Conservation (phyloP, 768 basidiomycete genomes). For the Pulveroboletus sp. region DNA sequence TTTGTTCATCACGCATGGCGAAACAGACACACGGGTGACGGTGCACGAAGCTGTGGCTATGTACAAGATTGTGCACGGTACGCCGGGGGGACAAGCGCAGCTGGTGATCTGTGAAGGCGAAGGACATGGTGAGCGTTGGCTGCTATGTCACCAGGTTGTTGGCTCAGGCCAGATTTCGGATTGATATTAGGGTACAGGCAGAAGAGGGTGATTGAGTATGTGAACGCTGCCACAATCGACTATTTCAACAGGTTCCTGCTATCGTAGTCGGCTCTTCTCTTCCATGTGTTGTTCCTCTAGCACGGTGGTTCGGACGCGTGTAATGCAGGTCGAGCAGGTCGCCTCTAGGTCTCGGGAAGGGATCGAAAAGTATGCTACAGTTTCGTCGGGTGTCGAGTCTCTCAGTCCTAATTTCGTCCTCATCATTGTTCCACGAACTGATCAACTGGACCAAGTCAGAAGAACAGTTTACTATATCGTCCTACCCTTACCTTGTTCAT, state of each 20-base stretch:
- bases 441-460: not conserved
- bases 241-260: slow-evolving; percentile 36
- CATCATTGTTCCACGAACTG: not conserved
- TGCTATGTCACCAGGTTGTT: not conserved
- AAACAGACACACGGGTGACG: slow-evolving; percentile 37
- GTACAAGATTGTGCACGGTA: slow-evolving; percentile 31
- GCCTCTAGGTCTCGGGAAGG: not conserved
- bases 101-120: slow-evolving; percentile 39
- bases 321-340: not conserved
- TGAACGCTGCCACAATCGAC: slow-evolving; percentile 35
- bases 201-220: slow-evolving; percentile 41
- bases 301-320: no score
- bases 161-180: slow-evolving; percentile 2
- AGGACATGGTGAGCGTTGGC: slow-evolving; percentile 35
- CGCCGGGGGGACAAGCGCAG: slow-evolving; percentile 27
- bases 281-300: slow-evolving; percentile 3
- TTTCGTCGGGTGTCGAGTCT: not conserved
- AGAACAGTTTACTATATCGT: not conserved
- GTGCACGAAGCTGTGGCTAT: slow-evolving; percentile 37
- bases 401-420: not conserved
- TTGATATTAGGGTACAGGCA: slow-evolving; percentile 35
- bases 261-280: slow-evolving; percentile 8
- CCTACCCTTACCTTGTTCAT: not conserved
- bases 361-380: not conserved
- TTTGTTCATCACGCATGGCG: slow-evolving; percentile 39